Percentiles rank a stretch among this genome's conserved stretches.
phyloP scores from a whole-genome alignment of 768 basidiomycete species.

The Termitomyces sp. region DNA sequence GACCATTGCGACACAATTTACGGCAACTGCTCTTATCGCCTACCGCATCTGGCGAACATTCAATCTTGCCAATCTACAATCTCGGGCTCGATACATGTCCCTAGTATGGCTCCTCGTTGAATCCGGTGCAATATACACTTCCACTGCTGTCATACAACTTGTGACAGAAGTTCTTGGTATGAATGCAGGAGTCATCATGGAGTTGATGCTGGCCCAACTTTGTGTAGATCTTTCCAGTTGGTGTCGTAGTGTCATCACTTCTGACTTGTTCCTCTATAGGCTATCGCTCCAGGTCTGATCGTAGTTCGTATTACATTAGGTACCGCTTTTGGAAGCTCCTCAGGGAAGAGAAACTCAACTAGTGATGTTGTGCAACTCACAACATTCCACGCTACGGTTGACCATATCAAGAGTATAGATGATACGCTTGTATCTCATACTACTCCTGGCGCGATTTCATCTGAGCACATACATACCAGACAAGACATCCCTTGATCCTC shows the following conservation, averaged over 20 bases:
- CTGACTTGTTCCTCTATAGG: neutral
- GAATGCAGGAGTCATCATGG: conserved; percentile 21
- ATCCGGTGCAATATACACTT: conserved; percentile 21
- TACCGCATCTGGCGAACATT: conserved; percentile 18
- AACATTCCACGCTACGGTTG: neutral
- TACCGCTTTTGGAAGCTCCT: neutral
- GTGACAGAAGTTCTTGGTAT: conserved; percentile 1
- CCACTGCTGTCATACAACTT: conserved; percentile 18
- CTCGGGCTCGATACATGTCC: conserved; percentile 14
- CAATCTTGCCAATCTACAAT: neutral
- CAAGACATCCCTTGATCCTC: neutral
- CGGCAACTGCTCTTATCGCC: conserved; percentile 19
- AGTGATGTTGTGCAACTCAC: neutral
- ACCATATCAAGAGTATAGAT: neutral
- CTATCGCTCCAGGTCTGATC: conserved; percentile 7
- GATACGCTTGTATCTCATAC: neutral
- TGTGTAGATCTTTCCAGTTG: conserved; percentile 14
- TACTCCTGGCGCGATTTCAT: neutral
- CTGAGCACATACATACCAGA: neutral
- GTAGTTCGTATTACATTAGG: conserved; percentile 1
- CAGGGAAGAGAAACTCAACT: neutral
- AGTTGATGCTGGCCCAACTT: conserved; percentile 20
- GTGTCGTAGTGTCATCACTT: neutral
- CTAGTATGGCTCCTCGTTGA: conserved; percentile 21
- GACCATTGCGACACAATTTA: conserved; percentile 22